Evolutionary conservation across 768 basidiomycete species (phyloP), one percentile per base, ranked within the genome.

Genomic region (Paxillus rubicundulus): DNA sequence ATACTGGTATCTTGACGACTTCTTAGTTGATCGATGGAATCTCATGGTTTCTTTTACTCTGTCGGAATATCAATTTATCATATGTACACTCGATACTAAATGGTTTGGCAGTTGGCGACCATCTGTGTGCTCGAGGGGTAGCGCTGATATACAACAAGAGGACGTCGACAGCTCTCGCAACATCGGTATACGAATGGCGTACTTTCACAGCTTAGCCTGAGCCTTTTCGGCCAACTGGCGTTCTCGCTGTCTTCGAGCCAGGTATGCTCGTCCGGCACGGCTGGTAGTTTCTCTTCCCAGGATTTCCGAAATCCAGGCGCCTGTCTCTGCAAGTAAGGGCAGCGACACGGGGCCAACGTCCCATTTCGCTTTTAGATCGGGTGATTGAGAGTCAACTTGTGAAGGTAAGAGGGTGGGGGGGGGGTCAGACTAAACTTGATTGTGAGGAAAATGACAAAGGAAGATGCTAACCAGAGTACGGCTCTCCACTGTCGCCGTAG

Each of bases 281-380:
- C 90, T 93, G 30, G 80, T 82, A 59, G 82, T 92, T 57, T 80
- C 75, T 54, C 85, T 73, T 1, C 83, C 82, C 6, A 97, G 72
- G 51, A 74, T 64, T 54, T 80, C 75, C 30, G 82, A 86, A 49
- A 96, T 85, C 94, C 93, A 97, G 67, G 78, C 84, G 0, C 93
- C 94, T 32, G 86, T 84, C 41, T 85, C 82, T 2, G 82, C 85
- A 40, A 94, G 74, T 53, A 79, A 70, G n/a, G 83, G 78, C 37
- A 94, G 71, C 61, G 92, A 80, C 39, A 79, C 49, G 3, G 80
- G 69, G 4, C 74, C 74, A 2, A 70, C 65, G 16, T 67, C 67
- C 53, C 67, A 64, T 42, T 60, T 61, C 1, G 69, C 50, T 33
- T 47, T 45, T 1, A 20, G 7, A n/a, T n/a, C 18, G 10, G 52